phyloP scores from a whole-genome alignment of 164 flowering plant genomes.

The Brasenia schreberi region DNA sequence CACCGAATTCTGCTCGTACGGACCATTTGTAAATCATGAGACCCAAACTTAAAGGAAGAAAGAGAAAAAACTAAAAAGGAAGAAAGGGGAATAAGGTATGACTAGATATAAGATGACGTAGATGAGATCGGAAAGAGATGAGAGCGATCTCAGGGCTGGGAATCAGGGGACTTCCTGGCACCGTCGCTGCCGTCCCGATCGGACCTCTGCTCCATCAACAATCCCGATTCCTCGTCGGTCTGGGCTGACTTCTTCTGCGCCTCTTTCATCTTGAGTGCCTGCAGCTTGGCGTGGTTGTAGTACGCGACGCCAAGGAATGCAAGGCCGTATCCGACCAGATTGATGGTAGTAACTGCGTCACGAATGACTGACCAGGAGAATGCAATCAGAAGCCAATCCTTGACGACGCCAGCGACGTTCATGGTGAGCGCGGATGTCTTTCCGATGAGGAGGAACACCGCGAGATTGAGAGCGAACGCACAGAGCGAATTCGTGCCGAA shows the following conservation, averaged over 20 bases:
- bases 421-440: conserved; percentile 36
- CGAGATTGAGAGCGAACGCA: conserved; percentile 31
- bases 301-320: conserved; percentile 35
- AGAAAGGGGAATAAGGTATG: background rate
- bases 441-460: conserved; percentile 29
- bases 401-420: conserved; percentile 42
- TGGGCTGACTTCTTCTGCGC: conserved; percentile 25
- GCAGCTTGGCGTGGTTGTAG: conserved; percentile 33
- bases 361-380: conserved; percentile 39
- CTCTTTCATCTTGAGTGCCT: conserved; percentile 32
- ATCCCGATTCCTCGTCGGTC: conserved; percentile 23
- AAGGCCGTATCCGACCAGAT: conserved; percentile 31
- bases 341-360: conserved; percentile 29
- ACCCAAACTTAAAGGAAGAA: background rate
- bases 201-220: conserved; percentile 27
- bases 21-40: background rate
- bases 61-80: background rate
- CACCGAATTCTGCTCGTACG: background rate
- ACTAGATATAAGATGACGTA: background rate
- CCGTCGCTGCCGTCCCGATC: conserved; percentile 11
- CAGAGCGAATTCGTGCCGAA: conserved; percentile 34
- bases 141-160: conserved; percentile 9
- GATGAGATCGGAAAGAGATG: background rate
- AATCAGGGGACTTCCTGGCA: conserved; percentile 14
- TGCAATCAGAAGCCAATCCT: conserved; percentile 37